These are phyloP conservation scores for Arthrinium phaeospermum DNA, from an alignment of 2,329 filamentous ascomycete genomes.

Conservation along the genomic window DNA sequence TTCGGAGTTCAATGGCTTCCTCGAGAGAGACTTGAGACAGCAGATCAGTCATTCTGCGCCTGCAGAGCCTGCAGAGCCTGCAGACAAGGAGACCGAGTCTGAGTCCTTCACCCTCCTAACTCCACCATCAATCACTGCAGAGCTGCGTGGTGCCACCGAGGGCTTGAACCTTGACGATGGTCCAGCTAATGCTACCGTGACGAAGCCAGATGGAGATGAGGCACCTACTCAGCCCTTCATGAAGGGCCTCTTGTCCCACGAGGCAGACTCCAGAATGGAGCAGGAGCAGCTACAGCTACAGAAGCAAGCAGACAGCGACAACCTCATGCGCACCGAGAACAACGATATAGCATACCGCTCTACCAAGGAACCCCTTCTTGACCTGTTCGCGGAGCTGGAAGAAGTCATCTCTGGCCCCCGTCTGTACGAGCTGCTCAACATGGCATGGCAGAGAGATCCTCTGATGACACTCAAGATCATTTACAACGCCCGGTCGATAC, in stretches of 20 bases:
- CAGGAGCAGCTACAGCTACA: not conserved
- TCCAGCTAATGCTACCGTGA: not conserved
- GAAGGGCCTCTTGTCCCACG: conserved; percentile 1
- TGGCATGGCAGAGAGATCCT: conserved; percentile 56
- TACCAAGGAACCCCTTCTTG: conserved; percentile 52
- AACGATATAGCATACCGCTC: conserved; percentile 53
- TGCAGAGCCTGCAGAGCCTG: not conserved
- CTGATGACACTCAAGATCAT: conserved; percentile 61
- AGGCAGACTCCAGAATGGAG: not conserved
- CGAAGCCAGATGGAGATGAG: not conserved
- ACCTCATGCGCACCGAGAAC: conserved; percentile 56
- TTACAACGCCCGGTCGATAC: conserved; percentile 66
- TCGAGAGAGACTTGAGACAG: not conserved
- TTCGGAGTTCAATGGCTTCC: not conserved
- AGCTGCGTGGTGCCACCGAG: not conserved
- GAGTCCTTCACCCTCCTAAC: not conserved
- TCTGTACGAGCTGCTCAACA: conserved; percentile 49
- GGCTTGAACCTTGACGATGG: not conserved
- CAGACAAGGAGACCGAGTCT: not conserved
- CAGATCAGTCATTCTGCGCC: not conserved
- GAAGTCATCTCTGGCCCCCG: conserved; percentile 43
- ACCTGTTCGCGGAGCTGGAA: conserved; percentile 60
- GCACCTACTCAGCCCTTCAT: not conserved
- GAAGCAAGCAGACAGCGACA: conserved; percentile 30
- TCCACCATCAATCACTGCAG: not conserved